Evolutionary conservation across 495 filamentous ascomycete genomes (phyloP), one percentile per base, ranked within the genome.

Genomic region (Penicillium nucicola): DNA sequence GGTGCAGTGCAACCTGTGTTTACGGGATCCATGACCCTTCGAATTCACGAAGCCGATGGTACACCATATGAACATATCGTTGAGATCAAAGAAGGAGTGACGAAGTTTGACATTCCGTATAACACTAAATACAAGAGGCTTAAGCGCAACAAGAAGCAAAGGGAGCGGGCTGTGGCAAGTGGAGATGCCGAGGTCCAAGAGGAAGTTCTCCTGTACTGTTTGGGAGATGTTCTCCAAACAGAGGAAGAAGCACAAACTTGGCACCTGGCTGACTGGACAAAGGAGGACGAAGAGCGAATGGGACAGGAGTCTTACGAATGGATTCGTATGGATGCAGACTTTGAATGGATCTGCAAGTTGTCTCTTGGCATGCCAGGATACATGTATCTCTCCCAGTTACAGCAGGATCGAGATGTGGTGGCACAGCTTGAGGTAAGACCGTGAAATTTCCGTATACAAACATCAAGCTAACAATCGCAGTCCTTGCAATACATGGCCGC

Each of bases 121-220:
- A 97, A 97, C 61, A 99, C 93, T 0, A 99, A 99, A 62, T 99
- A 99, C 67, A 99, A 97, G 74, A 85, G 93, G 2, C 76, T 99
- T 31, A 99, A 99, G 73, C 82, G 92, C 25, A 96, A 86, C 56
- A 85, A 89, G 52, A 84, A 91, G 34, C 87, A 95, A 56, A 88
- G 88, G 68, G 93, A 96, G 63, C 80, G 89, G 37, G 74, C 82
- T 38, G 86, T 81, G 20, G 78, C 73, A 25, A 84, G 81, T 19
- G 79, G 81, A 3, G 85, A 89, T 60, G 70, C 76, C 10, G 93
- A 96, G 53, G 71, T 69, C 18, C 86, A 88, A 50, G 90, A 96
- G 45, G 93, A 96, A 52, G 82, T 88, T 38, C 76, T 95, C 0
- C 80, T 97, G 11, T 97, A 97, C 67, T 95, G 88, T 61, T 74